phyloP scores from a whole-genome alignment of 768 basidiomycete genomes.

The Suillus lakei region DNA sequence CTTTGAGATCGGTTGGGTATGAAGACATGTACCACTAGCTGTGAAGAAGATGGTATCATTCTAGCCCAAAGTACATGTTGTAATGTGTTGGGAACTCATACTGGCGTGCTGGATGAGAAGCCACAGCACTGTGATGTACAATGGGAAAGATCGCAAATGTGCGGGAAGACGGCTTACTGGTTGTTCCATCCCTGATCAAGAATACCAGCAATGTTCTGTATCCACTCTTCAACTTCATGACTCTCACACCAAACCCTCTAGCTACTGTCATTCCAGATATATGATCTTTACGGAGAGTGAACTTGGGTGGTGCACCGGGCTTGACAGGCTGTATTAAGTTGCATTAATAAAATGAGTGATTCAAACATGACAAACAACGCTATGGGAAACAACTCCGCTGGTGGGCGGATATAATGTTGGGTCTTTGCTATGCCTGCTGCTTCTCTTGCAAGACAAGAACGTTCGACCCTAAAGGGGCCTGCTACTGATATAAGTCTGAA shows the following conservation, averaged over 20 bases:
- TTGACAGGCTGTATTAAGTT: no score
- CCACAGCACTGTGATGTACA: constrained; percentile 51
- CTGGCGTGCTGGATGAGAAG: constrained; percentile 58
- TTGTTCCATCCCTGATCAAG: constrained; percentile 89
- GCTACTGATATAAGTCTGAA: no score
- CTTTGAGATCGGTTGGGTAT: no score
- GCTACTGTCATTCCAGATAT: constrained; percentile 68
- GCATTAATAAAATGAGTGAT: no score
- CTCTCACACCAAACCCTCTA: no score
- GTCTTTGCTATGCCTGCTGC: no score
- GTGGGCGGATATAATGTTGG: no score
- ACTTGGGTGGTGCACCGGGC: no score
- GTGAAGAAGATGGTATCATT: constrained; percentile 81
- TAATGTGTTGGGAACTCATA: constrained; percentile 98
- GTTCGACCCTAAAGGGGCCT: no score
- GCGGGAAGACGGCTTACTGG: constrained; percentile 54
- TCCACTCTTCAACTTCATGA: constrained; percentile 95
- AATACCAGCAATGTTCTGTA: constrained; percentile 84
- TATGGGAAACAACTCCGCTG: no score
- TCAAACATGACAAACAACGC: no score
- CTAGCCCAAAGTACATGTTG: constrained; percentile 78
- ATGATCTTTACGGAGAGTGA: constrained; percentile 79
- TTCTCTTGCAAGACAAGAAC: no score
- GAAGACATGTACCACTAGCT: constrained; percentile 57
- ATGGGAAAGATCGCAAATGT: neutral